Base-by-base conservation (phyloP, 139 green algal species). In the Chlorella sorokiniana region DNA sequence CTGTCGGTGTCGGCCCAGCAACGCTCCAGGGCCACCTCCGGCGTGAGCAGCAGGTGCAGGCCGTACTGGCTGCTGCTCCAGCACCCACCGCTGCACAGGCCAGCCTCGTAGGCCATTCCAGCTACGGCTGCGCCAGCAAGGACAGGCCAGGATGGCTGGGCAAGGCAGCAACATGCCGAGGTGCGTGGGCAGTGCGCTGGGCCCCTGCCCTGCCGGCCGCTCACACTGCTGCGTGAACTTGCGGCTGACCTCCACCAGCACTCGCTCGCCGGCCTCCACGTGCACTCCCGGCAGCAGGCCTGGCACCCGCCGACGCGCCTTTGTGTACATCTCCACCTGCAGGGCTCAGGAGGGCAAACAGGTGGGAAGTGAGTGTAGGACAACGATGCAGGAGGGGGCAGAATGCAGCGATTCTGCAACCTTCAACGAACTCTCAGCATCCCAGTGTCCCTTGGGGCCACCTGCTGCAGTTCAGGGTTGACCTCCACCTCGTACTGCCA, bases 211-310 rank as follows among this genome's bases (percentile, higher is more conserved):
- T 68, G 61, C 20, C 61, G 8, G 29, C 4, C 14, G 31, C 38
- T 27, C 44, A 42, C 63, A 33, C 37, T 65, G 9, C 4, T 42
- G n/a, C 5, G 81, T 90, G 77, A 94, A 94, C 69, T 94, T 94
- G 54, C 90, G 83, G 23, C 79, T 89, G 14, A 94, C 69, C 65
- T 94, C 90, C 90, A 94, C 88, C 31, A 94, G 78, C 29, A 94
- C 52, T 27, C 74, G 78, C 83, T 94, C 88, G 14, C 81, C 84
- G 25, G 70, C 70, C 40, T 64, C 22, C 29, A 89, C 80, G 70
- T 42, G n/a, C 11, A 89, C 48, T 22, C 74, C 75, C 2, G 81
- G 76, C 63, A 76, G n/a, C 40, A 84, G 27, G 7, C 45, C 35
- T 2, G 37, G 18, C 48, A 89, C 65, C 44, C 48, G 63, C 1